Evolutionary conservation across 75 land plant species (phyloP), one percentile per base, ranked within the genome.

Genomic region (Chamaecyparis obtusa): DNA sequence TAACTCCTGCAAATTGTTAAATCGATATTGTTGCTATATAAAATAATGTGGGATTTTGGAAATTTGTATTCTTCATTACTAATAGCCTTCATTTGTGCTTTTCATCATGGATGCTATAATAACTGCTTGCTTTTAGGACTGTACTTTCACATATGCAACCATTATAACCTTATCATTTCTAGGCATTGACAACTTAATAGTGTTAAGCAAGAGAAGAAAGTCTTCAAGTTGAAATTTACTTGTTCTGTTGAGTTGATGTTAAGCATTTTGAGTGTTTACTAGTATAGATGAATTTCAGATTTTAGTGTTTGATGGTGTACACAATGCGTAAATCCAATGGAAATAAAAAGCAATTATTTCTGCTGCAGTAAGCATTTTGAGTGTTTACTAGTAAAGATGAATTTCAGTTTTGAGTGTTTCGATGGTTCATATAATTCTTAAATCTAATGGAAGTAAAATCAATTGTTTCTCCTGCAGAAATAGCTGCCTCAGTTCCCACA

Each of bases 401-500:
- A 81, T 39, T 37, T 44, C 43, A 79, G 82, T 21, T 44, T 81
- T 46, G 39, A 44, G 83, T 19, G 48, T 81, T 46, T 10, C 44
- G 83, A 81, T 81, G 83, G 33, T 43, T 7, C 44, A 7, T 27
- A 46, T 24, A 46, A n/a, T 27, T 3, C 51, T 27, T 27, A 81
- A 21, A 81, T 81, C 32, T 72, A 37, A 46, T 81, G 83, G 41
- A 9, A 79, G 24, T 81, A 9, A 44, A 81, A 27, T 33, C 49
- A 27, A 46, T 3, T 46, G 9, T 81, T 81, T 81, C 54, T 83
- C 85, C 51, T 71, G 48, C 98, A 98, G 99, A 96, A 90, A 88
- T 93, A 60, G 94, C 99, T 84, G 99, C 99, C 35, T 95, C 97
- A 82, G 89, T 93, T 41, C 99, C 99, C 83, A 81, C 86, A 24